Base-by-base conservation (phyloP, 805 yeast species). In the Teunomyces panamensis region DNA sequence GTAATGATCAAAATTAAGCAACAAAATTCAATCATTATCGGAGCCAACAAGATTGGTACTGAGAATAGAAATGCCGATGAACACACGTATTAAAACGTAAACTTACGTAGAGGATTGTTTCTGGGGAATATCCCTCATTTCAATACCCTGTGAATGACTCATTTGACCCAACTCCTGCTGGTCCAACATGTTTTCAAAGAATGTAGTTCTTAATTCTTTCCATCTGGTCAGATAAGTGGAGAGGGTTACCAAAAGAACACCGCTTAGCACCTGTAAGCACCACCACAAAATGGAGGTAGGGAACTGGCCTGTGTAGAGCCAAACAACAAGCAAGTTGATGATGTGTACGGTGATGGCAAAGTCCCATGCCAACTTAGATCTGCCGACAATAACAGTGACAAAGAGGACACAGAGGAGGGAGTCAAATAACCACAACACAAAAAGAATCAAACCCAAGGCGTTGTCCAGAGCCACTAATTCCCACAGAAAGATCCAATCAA, bases 341-440 rank as follows among this genome's bases (percentile, higher is more conserved):
- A 86, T 81, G 65, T 94, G 97, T 11, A 92, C 81, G 0, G 99
- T 94, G n/a, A 92, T 61, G 9, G 96, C 97, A 70, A 94, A 92
- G 67, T 92, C 99, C 87, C 96, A 87, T 0, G 97, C 98, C 43
- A 92, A 71, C 64, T 92, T 94, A 36, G 96, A 87, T 48, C 98
- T 74, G 0, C 98, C 97, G 9, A 92, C 96, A 26, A 92, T 83
- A 1, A 91, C 67, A 1, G 96, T 89, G 60, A 92, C 83, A 60
- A 89, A 89, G 9, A 89, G 65, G 1, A 90, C 96, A 55, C 96
- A 85, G 35, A 94, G 71, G 39, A 94, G 74, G 0, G 97, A 77
- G 62, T 87, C 96, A 43, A 89, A 64, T 11, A 92, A 70, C 98
- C 98, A 92, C 48, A 91, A 65, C 6, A 80, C 63, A 30, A 85